Percentiles rank a stretch among this genome's conserved stretches.
phyloP scores from a whole-genome alignment of 2,329 filamentous ascomycete genomes.

The Diaporthe sp. region DNA sequence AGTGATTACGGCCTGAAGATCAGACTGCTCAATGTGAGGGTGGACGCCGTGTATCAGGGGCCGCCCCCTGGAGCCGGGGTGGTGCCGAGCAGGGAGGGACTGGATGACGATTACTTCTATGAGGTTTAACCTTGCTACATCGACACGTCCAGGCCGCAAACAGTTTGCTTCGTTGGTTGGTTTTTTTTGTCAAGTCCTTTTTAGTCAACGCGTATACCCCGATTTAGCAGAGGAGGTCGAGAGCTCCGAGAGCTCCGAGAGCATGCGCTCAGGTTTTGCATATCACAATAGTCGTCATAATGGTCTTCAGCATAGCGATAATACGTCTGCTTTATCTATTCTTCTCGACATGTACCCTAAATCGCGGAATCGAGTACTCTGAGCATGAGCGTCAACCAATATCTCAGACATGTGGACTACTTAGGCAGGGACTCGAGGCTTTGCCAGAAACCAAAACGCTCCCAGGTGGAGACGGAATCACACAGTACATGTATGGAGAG shows the following conservation, averaged over 20 bases:
- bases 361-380: neutral
- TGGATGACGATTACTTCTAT: conserved; percentile 96
- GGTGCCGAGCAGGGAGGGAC: conserved; percentile 84
- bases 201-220: conserved; percentile 43
- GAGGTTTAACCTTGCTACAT: conserved; percentile 67
- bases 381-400: neutral
- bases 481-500: neutral
- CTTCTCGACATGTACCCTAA: neutral
- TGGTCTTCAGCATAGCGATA: conserved; percentile 34
- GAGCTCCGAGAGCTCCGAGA: neutral
- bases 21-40: conserved; percentile 88
- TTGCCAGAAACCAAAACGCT: no score
- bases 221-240: conserved; percentile 10
- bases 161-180: conserved; percentile 12
- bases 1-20: conserved; percentile 95
- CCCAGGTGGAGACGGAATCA: neutral
- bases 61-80: conserved; percentile 78
- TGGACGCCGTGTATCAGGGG: conserved; percentile 81
- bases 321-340: conserved; percentile 4
- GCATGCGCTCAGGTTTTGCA: conserved; percentile 27
- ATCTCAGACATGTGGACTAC: neutral
- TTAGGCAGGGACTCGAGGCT: neutral
- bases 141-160: neutral
- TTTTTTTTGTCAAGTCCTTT: conserved; percentile 36
- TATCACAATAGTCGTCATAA: conserved; percentile 13